Evolutionary conservation across 345 rosid species (phyloP).

Genomic region (Erodium maritimum): DNA sequence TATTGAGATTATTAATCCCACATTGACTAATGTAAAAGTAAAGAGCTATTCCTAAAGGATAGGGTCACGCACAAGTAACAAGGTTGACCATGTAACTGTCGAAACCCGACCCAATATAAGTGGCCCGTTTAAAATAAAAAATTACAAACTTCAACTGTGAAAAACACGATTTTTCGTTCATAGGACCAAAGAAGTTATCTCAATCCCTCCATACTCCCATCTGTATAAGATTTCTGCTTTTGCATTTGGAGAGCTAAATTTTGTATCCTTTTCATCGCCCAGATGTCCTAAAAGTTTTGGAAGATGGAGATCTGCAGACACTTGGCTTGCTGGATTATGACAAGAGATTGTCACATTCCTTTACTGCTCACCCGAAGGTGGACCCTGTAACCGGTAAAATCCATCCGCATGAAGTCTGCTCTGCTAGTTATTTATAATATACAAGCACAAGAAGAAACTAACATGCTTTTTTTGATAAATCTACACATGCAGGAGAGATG

Average conservation of each 20-base stretch:
- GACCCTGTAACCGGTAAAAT: conserved; percentile 78
- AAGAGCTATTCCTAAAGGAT: too few relatives aligned
- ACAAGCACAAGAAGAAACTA: too few relatives aligned
- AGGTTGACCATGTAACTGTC: too few relatives aligned
- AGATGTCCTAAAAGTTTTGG: conserved; percentile 83
- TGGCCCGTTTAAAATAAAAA: too few relatives aligned
- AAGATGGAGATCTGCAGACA: conserved; percentile 97
- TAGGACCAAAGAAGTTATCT: too few relatives aligned
- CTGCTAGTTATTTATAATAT: too few relatives aligned
- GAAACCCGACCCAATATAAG: too few relatives aligned
- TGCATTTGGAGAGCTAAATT: not conserved
- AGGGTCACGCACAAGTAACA: too few relatives aligned
- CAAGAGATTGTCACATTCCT: conserved; percentile 79
- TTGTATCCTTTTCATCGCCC: conserved; percentile 9
- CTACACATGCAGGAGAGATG: conserved; percentile 73
- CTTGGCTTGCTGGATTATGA: conserved; percentile 89
- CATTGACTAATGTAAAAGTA: too few relatives aligned
- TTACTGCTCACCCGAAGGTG: conserved; percentile 93
- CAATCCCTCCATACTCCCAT: not conserved
- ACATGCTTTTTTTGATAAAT: conserved; percentile 4
- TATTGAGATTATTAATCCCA: too few relatives aligned
- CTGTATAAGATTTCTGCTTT: not conserved
- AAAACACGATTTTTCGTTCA: too few relatives aligned
- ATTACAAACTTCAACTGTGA: too few relatives aligned
- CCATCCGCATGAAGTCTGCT: not conserved